Percentiles rank a stretch among this genome's conserved stretches.
Conservation (phyloP, 2,329 filamentous ascomycete species). For the Orbilia javanica region DNA sequence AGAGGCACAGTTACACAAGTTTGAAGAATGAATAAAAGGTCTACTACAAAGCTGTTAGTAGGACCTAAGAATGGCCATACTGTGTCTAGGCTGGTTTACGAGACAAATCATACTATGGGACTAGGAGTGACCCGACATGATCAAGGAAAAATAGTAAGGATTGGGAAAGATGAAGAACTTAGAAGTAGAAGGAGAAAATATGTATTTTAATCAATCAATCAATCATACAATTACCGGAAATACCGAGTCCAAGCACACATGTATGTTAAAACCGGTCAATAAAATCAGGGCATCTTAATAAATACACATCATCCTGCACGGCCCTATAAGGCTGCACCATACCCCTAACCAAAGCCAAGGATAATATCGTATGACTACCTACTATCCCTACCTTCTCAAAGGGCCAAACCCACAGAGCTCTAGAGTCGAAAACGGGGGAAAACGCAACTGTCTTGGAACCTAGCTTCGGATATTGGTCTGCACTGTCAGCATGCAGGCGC, state of each 20-base stretch:
- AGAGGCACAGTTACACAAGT: too few species aligned
- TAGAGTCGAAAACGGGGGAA: neutral
- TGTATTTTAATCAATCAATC: too few species aligned
- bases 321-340: slow-evolving; percentile 3
- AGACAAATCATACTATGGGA: too few species aligned
- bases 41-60: too few species aligned
- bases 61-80: too few species aligned
- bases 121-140: too few species aligned
- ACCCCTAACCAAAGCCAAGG: neutral
- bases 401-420: neutral
- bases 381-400: neutral
- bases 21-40: too few species aligned
- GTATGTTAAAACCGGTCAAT: neutral
- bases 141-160: too few species aligned
- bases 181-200: too few species aligned
- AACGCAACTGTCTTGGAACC: neutral
- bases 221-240: too few species aligned
- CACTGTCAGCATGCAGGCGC: neutral
- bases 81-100: too few species aligned
- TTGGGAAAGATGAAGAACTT: too few species aligned
- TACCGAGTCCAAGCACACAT: neutral
- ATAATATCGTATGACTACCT: neutral
- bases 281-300: neutral
- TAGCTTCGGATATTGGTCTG: neutral
- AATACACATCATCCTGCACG: neutral